Percentiles rank a stretch among this genome's conserved stretches.
Evolutionary conservation across 1,284 basidiomycete genomes (phyloP).

Genomic region (Ceratobasidium sp.): DNA sequence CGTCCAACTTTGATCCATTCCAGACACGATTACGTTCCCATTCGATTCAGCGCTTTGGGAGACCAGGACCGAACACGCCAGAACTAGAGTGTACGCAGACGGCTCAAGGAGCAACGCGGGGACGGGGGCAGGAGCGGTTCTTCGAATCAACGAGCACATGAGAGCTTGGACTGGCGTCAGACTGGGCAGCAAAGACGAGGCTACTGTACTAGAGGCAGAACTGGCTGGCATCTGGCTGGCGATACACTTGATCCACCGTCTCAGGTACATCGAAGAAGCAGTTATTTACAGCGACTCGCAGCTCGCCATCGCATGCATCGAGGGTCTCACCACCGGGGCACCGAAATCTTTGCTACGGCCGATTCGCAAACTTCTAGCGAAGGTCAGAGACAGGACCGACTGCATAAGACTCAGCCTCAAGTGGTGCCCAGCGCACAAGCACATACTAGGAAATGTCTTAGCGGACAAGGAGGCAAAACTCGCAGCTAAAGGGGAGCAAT

Average conservation of each 20-base stretch:
- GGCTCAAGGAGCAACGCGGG: neutral
- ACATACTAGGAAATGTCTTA: neutral
- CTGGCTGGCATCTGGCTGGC: neutral
- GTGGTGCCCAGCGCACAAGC: constrained; percentile 7
- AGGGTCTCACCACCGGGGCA: neutral
- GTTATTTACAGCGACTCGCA: too few relatives aligned
- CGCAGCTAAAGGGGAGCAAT: neutral
- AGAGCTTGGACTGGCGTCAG: neutral
- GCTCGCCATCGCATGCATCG: too few relatives aligned
- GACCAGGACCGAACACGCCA: neutral
- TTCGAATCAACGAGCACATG: neutral
- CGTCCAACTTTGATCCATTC: too few relatives aligned
- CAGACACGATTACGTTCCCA: too few relatives aligned
- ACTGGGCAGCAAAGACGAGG: neutral
- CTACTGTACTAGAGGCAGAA: neutral
- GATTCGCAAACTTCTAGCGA: neutral
- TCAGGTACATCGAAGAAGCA: too few relatives aligned
- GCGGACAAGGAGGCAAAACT: neutral
- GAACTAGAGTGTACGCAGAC: neutral
- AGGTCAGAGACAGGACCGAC: neutral
- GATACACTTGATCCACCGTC: neutral
- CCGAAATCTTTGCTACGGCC: neutral
- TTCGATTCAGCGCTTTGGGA: neutral
- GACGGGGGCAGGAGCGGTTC: neutral
- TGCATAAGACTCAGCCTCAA: neutral